Percentiles rank a stretch among this genome's conserved stretches.
Evolutionary conservation across 2,329 filamentous ascomycete genomes (phyloP).

Genomic region (Westerdykella sp.): DNA sequence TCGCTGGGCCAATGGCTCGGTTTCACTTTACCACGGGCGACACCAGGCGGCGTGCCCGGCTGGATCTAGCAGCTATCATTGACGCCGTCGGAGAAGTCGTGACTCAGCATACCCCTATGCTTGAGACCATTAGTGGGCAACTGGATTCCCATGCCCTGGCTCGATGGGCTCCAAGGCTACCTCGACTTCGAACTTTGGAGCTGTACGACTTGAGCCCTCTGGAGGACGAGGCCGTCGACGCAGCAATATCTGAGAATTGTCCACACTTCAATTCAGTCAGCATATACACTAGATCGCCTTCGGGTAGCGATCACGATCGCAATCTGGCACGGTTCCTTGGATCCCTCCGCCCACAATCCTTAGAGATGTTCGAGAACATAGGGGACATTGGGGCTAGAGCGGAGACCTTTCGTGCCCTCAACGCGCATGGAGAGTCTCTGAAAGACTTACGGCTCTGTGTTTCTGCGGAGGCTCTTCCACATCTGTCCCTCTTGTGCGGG

Average conservation of each 20-base stretch:
- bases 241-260: constrained; percentile 53
- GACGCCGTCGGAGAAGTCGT: constrained; percentile 47
- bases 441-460: constrained; percentile 49
- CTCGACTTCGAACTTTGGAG: constrained; percentile 53
- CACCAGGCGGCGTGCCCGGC: constrained; percentile 22
- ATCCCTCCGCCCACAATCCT: constrained; percentile 50
- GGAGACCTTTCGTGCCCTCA: constrained; percentile 50
- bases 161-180: constrained; percentile 54
- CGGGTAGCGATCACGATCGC: constrained; percentile 47
- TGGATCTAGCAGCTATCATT: constrained; percentile 41
- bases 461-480: constrained; percentile 44
- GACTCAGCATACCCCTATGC: constrained; percentile 44
- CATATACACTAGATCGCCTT: constrained; percentile 43
- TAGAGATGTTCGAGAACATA: constrained; percentile 55
- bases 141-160: constrained; percentile 50
- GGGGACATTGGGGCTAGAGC: constrained; percentile 50
- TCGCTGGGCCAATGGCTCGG: constrained; percentile 42
- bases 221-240: constrained; percentile 47
- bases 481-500: constrained; percentile 44
- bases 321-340: constrained; percentile 55
- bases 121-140: constrained; percentile 54
- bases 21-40: constrained; percentile 33
- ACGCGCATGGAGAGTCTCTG: constrained; percentile 50
- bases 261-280: constrained; percentile 56
- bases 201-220: constrained; percentile 58